Percentiles rank a stretch among this genome's conserved stretches.
Conservation (phyloP, 2,329 filamentous ascomycete genomes). For the Neopestalotiopsis sp. region DNA sequence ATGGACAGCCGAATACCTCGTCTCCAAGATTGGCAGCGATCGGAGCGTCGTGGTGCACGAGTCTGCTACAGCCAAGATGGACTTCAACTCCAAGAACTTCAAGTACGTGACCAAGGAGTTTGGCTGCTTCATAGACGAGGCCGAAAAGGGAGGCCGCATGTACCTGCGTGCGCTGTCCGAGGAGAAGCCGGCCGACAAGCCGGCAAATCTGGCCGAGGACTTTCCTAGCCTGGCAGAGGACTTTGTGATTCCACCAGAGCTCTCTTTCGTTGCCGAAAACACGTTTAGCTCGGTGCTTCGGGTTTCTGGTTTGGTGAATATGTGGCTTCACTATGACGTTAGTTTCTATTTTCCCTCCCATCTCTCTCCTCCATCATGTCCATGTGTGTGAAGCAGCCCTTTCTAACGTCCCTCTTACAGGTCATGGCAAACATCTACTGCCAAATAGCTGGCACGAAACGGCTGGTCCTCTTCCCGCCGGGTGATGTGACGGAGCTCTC, state of each 20-base stretch:
- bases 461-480: constrained; percentile 79
- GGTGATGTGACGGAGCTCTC: constrained; percentile 71
- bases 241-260: constrained; percentile 69
- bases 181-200: constrained; percentile 68
- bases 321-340: constrained; percentile 92
- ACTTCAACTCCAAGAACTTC: constrained; percentile 86
- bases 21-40: constrained; percentile 62
- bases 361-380: background rate
- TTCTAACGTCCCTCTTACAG: constrained; percentile 39
- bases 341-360: constrained; percentile 31
- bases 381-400: background rate
- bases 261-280: constrained; percentile 64
- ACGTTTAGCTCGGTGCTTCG: constrained; percentile 80
- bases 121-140: constrained; percentile 66
- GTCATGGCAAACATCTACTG: constrained; percentile 89
- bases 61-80: constrained; percentile 69
- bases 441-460: constrained; percentile 76
- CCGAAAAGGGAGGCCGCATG: constrained; percentile 63
- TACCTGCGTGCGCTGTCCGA: constrained; percentile 82
- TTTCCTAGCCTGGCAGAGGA: constrained; percentile 73
- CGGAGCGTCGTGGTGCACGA: constrained; percentile 77
- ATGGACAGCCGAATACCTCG: constrained; percentile 75
- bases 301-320: constrained; percentile 78
- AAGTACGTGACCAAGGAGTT: constrained; percentile 73
- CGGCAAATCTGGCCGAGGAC: constrained; percentile 73